These are phyloP conservation scores for Gigaspora rosea DNA, from an alignment of 192 early-diverging fungal genomes.

Conservation along the genomic window DNA sequence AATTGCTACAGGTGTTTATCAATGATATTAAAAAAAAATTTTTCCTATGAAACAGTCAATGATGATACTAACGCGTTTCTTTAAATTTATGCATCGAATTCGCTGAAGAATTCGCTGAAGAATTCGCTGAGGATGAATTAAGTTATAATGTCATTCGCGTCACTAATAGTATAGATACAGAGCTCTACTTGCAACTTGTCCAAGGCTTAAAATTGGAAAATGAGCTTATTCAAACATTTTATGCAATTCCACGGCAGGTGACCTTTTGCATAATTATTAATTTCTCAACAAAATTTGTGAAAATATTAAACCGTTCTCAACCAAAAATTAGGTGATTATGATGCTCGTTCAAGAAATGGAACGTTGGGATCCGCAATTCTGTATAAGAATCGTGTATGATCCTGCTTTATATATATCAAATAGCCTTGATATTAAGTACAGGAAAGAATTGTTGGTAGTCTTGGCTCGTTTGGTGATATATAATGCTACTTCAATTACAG, in stretches of 20 bases:
- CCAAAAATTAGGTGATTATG: neutral
- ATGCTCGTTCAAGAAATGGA: neutral
- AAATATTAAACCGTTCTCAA: neutral
- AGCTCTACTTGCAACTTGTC: neutral
- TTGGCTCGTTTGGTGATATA: neutral
- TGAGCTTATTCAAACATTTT: neutral
- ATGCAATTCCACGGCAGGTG: neutral
- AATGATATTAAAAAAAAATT: neutral
- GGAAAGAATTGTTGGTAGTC: neutral
- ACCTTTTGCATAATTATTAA: neutral
- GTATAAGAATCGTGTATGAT: slow-evolving; percentile 6
- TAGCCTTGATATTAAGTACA: neutral
- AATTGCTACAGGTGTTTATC: neutral
- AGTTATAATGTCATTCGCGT: neutral
- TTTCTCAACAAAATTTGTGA: neutral
- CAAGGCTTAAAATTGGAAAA: slow-evolving; percentile 3
- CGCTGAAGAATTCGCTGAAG: neutral
- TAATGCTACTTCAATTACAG: neutral
- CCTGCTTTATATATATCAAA: neutral
- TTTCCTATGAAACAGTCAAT: too few species aligned
- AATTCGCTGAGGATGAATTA: neutral
- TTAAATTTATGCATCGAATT: neutral
- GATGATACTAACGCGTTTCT: neutral
- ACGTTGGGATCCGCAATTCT: neutral
- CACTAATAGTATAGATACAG: neutral